Percentiles rank a stretch among this genome's conserved stretches.
Conservation (phyloP, 2,329 filamentous ascomycete genomes). For the Colletotrichum shisoi region DNA sequence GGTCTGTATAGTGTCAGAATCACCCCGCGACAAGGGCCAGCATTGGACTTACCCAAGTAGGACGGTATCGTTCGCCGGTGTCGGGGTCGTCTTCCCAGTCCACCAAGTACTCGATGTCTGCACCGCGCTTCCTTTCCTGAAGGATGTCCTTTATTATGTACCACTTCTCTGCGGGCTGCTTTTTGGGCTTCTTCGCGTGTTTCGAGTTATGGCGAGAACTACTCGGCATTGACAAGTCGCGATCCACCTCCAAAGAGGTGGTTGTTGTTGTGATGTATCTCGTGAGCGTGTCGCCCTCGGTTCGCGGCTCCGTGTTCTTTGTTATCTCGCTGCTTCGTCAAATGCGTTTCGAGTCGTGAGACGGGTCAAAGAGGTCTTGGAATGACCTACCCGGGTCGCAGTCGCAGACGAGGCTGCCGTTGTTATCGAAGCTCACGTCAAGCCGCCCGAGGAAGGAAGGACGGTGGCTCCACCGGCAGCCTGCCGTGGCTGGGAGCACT, state of each 20-base stretch:
- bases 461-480: conserved; percentile 30
- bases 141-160: conserved; percentile 49
- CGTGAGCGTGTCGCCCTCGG: conserved; percentile 12
- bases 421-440: conserved; percentile 33
- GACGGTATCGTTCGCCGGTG: conserved; percentile 47
- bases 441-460: conserved; percentile 28
- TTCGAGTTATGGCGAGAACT: conserved; percentile 27
- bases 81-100: conserved; percentile 50
- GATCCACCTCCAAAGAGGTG: conserved; percentile 35
- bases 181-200: conserved; percentile 25
- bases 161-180: conserved; percentile 44
- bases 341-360: background rate
- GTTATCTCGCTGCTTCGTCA: conserved; percentile 9
- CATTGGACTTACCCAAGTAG: conserved; percentile 48
- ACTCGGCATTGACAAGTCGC: conserved; percentile 36
- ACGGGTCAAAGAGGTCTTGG: conserved; percentile 5
- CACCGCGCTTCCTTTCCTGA: conserved; percentile 46
- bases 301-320: background rate
- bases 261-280: conserved; percentile 21
- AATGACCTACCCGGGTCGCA: conserved; percentile 29
- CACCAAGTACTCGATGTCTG: conserved; percentile 49
- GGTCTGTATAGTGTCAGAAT: conserved; percentile 27
- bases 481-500: conserved; percentile 34
- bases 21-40: conserved; percentile 16
- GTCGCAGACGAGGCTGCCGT: conserved; percentile 34